Conservation (phyloP, 768 basidiomycete genomes). For the Rickenella mellea region DNA sequence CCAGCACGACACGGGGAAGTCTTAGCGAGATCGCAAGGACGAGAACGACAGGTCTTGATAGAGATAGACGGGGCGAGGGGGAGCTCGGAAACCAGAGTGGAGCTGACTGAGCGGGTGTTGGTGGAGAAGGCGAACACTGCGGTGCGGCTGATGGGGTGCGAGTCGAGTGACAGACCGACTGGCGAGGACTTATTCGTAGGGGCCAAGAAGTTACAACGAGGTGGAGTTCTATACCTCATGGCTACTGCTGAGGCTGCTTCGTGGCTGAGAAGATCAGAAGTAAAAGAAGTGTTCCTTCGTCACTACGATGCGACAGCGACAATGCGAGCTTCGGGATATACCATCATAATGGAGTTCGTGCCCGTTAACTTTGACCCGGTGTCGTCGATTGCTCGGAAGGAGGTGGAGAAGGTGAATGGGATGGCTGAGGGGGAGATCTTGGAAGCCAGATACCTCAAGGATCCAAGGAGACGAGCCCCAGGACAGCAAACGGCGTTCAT, state of each 20-base stretch:
- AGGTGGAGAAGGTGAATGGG: conserved; percentile 10
- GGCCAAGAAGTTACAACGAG: conserved; percentile 2
- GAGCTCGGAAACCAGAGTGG: no score
- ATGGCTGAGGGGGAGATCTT: conserved; percentile 4
- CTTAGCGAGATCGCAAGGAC: no score
- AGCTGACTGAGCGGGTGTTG: conserved; percentile 7
- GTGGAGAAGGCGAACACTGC: conserved; percentile 11
- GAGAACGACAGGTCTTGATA: no score
- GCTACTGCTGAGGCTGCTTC: conserved; percentile 4
- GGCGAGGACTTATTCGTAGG: not conserved
- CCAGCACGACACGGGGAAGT: no score
- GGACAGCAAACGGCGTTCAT: no score
- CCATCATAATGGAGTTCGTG: conserved; percentile 14
- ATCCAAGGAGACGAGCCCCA: conserved; percentile 6
- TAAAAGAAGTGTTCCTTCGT: conserved; percentile 5
- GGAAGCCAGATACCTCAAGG: conserved; percentile 19
- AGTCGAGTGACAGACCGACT: not conserved
- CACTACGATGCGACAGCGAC: conserved; percentile 8
- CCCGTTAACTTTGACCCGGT: conserved; percentile 10
- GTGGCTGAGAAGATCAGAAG: conserved; percentile 9
- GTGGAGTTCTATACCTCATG: conserved; percentile 11
- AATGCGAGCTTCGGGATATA: conserved; percentile 1
- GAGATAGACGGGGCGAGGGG: no score
- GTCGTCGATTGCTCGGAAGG: not conserved
- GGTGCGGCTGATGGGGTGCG: conserved; percentile 2